phyloP scores from a whole-genome alignment of 805 yeast species.

The Zygotorulaspora sp. region DNA sequence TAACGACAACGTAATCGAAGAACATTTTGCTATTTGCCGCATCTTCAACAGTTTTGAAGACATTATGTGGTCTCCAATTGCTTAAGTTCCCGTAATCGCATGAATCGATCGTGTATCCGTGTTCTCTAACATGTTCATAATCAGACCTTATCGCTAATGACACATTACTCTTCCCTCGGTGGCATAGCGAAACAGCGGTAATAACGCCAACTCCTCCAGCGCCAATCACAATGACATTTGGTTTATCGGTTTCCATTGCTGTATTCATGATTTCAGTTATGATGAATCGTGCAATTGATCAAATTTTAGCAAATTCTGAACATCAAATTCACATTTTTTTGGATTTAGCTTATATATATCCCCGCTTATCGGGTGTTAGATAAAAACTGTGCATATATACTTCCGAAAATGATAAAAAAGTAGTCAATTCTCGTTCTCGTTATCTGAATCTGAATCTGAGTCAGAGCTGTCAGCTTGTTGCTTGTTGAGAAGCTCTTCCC shows the following conservation, averaged over 20 bases:
- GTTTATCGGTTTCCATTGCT: conserved; percentile 1
- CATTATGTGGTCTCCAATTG: conserved; percentile 56
- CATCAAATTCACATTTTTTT: no score
- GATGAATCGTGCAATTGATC: no score
- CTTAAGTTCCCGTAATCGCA: conserved; percentile 54
- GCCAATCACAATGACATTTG: conserved; percentile 60
- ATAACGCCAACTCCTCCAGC: conserved; percentile 86
- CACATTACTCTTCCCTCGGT: conserved; percentile 46
- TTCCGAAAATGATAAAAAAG: no score
- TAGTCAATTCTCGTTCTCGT: no score
- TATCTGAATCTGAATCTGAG: neutral
- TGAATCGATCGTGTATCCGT: conserved; percentile 59
- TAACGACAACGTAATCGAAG: conserved; percentile 57
- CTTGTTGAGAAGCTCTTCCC: conserved; percentile 42
- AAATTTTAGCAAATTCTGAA: no score
- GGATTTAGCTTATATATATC: no score
- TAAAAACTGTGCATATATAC: no score
- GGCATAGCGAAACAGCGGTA: conserved; percentile 58
- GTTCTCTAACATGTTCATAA: conserved; percentile 45
- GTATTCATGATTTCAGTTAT: neutral
- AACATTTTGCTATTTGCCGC: conserved; percentile 41
- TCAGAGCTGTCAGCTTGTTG: conserved; percentile 23
- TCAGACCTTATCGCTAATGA: conserved; percentile 65
- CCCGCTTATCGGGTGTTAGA: no score
- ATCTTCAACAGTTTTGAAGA: conserved; percentile 41